phyloP scores from a whole-genome alignment of 768 basidiomycete species.

The Collybia sp. region DNA sequence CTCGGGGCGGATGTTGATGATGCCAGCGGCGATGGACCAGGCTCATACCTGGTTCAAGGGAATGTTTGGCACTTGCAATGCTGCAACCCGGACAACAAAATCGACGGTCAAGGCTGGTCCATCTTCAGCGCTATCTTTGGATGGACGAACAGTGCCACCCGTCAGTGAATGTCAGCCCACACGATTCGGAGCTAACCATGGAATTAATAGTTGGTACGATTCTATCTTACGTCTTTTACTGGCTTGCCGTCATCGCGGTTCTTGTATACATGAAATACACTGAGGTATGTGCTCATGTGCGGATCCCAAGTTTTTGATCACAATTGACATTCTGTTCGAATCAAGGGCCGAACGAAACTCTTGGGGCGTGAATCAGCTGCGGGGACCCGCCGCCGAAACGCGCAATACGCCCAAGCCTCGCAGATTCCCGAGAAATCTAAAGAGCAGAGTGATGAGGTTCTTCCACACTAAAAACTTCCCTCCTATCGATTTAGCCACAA shows the following conservation, averaged over 20 bases:
- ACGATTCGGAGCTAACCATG: too few relatives aligned
- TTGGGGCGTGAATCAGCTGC: conserved; percentile 54
- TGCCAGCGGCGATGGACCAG: conserved; percentile 68
- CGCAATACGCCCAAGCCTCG: conserved; percentile 2
- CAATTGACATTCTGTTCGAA: too few relatives aligned
- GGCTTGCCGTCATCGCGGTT: conserved; percentile 72
- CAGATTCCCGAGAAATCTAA: too few relatives aligned
- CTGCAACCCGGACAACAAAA: conserved; percentile 59
- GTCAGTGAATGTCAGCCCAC: conserved; percentile 27
- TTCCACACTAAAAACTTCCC: too few relatives aligned
- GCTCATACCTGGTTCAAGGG: conserved; percentile 74
- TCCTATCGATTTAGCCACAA: too few relatives aligned
- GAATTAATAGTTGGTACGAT: conserved; percentile 58
- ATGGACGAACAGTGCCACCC: conserved; percentile 81
- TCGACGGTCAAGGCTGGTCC: conserved; percentile 58
- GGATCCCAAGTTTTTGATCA: not conserved
- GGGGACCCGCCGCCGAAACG: conserved; percentile 26
- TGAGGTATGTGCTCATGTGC: conserved; percentile 31
- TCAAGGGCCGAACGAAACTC: conserved; percentile 59
- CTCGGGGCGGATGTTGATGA: conserved; percentile 77
- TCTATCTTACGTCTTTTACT: conserved; percentile 89
- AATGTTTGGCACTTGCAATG: conserved; percentile 89
- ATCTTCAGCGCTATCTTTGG: conserved; percentile 85
- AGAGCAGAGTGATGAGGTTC: too few relatives aligned
- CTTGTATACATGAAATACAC: conserved; percentile 66